Conservation (phyloP, 2,329 filamentous ascomycete genomes). For the Davidsoniella neocaledoniae region DNA sequence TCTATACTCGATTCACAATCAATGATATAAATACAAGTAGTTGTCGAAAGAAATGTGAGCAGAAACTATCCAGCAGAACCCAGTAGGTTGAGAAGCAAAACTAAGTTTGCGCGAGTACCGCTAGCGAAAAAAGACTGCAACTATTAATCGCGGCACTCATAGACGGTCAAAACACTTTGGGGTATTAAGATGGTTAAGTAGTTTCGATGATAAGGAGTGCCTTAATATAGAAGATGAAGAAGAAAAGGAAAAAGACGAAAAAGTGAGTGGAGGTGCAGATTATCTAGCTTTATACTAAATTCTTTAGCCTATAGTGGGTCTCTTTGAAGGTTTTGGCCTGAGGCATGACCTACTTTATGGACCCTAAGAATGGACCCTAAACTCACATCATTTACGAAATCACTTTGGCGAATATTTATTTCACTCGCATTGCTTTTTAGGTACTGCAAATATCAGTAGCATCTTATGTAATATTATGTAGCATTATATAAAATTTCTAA, state of each 20-base stretch:
- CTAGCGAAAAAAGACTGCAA: slow-evolving; percentile 96
- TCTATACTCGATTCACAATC: too few relatives aligned
- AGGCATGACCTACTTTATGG: too few relatives aligned
- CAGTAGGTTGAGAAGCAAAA: slow-evolving; percentile 38
- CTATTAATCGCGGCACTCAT: slow-evolving; percentile 61
- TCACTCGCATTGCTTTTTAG: too few relatives aligned
- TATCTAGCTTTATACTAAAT: too few relatives aligned
- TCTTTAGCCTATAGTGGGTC: too few relatives aligned
- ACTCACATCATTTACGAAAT: too few relatives aligned
- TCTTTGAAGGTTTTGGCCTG: too few relatives aligned
- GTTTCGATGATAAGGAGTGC: slow-evolving; percentile 92
- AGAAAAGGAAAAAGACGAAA: slow-evolving; percentile 20
- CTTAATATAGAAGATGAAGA: slow-evolving; percentile 42
- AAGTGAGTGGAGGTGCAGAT: slow-evolving; percentile 13
- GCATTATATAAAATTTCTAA: too few relatives aligned
- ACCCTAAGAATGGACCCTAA: too few relatives aligned
- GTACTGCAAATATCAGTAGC: too few relatives aligned
- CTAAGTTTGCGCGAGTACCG: slow-evolving; percentile 52
- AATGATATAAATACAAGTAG: background rate
- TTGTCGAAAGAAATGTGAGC: slow-evolving; percentile 45
- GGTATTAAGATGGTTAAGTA: slow-evolving; percentile 30
- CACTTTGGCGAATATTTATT: too few relatives aligned
- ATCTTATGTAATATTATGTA: too few relatives aligned
- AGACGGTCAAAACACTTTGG: slow-evolving; percentile 82
- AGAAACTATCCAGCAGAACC: slow-evolving; percentile 95